phyloP scores from a whole-genome alignment of 768 basidiomycete genomes.

The Cyclocybe cylindracea region DNA sequence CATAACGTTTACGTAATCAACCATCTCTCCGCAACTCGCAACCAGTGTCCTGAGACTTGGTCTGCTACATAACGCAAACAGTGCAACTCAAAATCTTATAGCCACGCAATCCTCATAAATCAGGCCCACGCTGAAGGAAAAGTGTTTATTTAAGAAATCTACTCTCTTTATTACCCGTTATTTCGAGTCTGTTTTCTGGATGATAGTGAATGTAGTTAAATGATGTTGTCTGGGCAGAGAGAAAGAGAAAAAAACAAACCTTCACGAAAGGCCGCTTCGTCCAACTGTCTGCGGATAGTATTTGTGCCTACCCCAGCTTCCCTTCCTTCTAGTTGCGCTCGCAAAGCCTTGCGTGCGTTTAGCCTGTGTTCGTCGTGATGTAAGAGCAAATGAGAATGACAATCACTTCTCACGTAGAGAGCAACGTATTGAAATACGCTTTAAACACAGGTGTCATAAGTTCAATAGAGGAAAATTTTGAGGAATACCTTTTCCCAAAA shows the following conservation, averaged over 20 bases:
- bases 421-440: constrained; percentile 15
- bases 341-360: constrained; percentile 4
- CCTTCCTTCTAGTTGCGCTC: background rate
- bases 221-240: too few species aligned
- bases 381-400: background rate
- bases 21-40: background rate
- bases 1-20: constrained; percentile 21
- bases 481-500: constrained; percentile 13
- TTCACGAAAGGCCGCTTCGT: background rate
- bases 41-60: too few species aligned
- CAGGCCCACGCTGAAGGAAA: too few species aligned
- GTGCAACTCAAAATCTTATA: background rate
- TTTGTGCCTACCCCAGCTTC: background rate
- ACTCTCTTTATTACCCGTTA: too few species aligned
- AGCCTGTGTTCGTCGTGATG: background rate
- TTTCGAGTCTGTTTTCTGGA: too few species aligned
- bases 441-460: background rate
- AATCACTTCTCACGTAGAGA: constrained; percentile 6
- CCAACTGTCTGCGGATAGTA: background rate
- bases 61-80: background rate
- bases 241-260: background rate
- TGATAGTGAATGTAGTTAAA: too few species aligned
- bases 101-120: background rate
- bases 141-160: too few species aligned
- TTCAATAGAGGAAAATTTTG: background rate